phyloP scores from a whole-genome alignment of 2,329 filamentous ascomycete species.

The Daldinia eschscholtzii region DNA sequence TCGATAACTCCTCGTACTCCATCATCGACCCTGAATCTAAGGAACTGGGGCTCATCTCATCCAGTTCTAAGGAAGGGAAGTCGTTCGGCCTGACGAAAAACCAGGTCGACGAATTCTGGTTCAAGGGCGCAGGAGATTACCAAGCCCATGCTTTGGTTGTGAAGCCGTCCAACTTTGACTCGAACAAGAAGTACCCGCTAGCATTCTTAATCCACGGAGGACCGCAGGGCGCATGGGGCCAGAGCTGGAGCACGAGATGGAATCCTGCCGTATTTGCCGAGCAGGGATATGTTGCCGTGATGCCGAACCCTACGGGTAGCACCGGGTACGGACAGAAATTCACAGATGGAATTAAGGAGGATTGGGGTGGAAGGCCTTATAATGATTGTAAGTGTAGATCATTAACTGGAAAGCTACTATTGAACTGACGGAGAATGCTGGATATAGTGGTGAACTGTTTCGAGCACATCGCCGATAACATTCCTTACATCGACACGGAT shows the following conservation, averaged over 20 bases:
- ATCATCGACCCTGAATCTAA: constrained; percentile 65
- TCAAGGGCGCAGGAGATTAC: constrained; percentile 72
- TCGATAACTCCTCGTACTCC: constrained; percentile 79
- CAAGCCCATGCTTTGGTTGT: constrained; percentile 78
- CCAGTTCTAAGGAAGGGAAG: constrained; percentile 73
- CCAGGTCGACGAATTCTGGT: constrained; percentile 78
- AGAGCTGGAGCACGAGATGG: constrained; percentile 81
- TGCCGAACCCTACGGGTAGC: constrained; percentile 85
- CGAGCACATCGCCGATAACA: constrained; percentile 75
- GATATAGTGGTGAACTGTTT: constrained; percentile 75
- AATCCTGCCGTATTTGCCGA: constrained; percentile 89
- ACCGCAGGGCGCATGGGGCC: constrained; percentile 80
- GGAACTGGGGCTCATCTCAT: constrained; percentile 65
- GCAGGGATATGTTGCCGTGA: constrained; percentile 85
- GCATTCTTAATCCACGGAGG: constrained; percentile 86
- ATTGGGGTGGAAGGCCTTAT: constrained; percentile 91
- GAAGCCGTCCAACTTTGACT: constrained; percentile 75
- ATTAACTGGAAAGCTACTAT: too few species aligned
- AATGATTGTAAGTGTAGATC: constrained; percentile 65
- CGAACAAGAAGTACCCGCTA: constrained; percentile 80
- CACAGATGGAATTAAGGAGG: constrained; percentile 78
- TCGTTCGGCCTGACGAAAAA: constrained; percentile 73
- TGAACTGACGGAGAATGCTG: not conserved
- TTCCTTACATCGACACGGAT: constrained; percentile 76
- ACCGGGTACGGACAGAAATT: constrained; percentile 85